These are phyloP conservation scores for Coniosporium tulheliwenetii DNA, from an alignment of 2,329 filamentous ascomycete species.

Conservation along the genomic window DNA sequence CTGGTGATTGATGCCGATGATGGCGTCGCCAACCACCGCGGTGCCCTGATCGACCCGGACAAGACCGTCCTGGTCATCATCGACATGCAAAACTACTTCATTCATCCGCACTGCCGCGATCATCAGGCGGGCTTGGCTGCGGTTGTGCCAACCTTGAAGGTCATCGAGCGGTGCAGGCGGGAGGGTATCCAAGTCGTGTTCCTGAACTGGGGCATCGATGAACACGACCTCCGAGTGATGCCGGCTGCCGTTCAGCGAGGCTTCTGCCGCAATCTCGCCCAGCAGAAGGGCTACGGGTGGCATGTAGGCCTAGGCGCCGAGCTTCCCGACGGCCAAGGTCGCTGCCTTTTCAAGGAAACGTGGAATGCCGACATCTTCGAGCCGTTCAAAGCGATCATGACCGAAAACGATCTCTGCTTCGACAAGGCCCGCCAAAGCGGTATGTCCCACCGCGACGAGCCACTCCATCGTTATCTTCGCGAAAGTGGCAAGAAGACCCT, in stretches of 20 bases:
- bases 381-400: constrained; percentile 19
- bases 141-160: constrained; percentile 19
- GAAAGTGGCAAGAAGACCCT: constrained; percentile 24
- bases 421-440: constrained; percentile 27
- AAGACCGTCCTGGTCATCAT: constrained; percentile 23
- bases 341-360: constrained; percentile 24
- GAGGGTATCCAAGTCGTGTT: constrained; percentile 24
- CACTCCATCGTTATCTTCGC: constrained; percentile 23
- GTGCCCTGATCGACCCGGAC: constrained; percentile 23
- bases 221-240: constrained; percentile 21
- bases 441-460: constrained; percentile 23
- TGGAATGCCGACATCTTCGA: constrained; percentile 28
- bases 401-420: constrained; percentile 24
- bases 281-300: constrained; percentile 21
- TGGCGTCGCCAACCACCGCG: constrained; percentile 21
- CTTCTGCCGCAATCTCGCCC: constrained; percentile 17
- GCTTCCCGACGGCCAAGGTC: constrained; percentile 20
- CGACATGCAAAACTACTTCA: constrained; percentile 30
- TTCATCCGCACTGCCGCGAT: constrained; percentile 16
- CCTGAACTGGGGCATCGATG: constrained; percentile 25
- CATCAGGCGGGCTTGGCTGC: constrained; percentile 15
- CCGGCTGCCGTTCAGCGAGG: constrained; percentile 24
- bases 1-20: constrained; percentile 25
- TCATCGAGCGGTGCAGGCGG: constrained; percentile 22
- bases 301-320: constrained; percentile 22